Evolutionary conservation across 345 rosid species (phyloP), one percentile per base, ranked within the genome.

Genomic region (Conringia planisiliqua): DNA sequence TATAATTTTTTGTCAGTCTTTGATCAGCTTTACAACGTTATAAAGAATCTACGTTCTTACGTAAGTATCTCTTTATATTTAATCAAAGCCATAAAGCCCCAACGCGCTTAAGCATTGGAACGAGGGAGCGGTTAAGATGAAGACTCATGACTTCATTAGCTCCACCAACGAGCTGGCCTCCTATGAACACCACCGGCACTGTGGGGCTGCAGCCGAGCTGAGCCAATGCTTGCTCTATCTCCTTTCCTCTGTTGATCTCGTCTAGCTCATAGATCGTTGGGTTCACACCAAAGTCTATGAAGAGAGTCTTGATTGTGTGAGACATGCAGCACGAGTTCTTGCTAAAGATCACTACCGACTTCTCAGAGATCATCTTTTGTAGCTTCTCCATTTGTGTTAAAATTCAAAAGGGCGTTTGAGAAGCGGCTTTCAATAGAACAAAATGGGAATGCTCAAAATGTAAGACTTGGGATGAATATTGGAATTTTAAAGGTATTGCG

Each of bases 321-420:
- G 86, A 86, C 93, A 93, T 89, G 82, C 85, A 83, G 52, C 98
- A 93, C 0, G 88, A 74, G 62, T 88, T 93, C 80, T 76, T 82
- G 83, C 97, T 90, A 83, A 90, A 93, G 58, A 93, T 86, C 82
- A 90, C 98, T 69, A 89, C 92, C 3, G 98, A 83, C 72, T 85
- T 93, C 75, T 86, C 92, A 0, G 93, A 56, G 55, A 84, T 90
- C 86, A 93, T 62, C 55, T 71, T 81, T 0, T 78, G 79, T 59
- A 90, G 80, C 14, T 76, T 87, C n/a, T 93, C 98, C 98, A 93
- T 70, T 75, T n/a, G n/a, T n/a, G n/a, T n/a, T n/a, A 2, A 7
- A 17, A 32, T 62, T 40, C 52, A 30, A 27, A 36, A 13, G 6
- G n/a, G 5, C 33, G 27, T 6, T 35, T n/a, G 3, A 36, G 30